Base-by-base conservation (phyloP, 2,329 filamentous ascomycete genomes). In the Sphaerostilbella broomeana region DNA sequence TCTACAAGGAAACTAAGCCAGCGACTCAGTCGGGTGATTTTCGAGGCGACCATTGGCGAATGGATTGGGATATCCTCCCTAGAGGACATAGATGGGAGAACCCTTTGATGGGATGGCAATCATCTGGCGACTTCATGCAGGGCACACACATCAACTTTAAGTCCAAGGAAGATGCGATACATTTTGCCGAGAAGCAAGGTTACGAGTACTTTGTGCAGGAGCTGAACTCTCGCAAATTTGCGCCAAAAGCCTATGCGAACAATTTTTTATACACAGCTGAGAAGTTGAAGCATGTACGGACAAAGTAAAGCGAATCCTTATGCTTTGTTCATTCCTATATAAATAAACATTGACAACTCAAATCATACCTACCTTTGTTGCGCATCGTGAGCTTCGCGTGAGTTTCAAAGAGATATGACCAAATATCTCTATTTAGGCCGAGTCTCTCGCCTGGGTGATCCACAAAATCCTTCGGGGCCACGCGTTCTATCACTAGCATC, bases 151-250 rank as follows among this genome's bases (percentile, higher is more conserved):
- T 98, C 55, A 82, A 82, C 64, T 98, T 98, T 75, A 85, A 85
- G 64, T 75, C 72, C 54, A 97, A 95, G 73, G 88, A 97, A 61
- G 90, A 95, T 53, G 92, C 92, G 49, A 90, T 98, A 56, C 70
- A 74, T 43, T 98, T 98, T 59, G 92, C 94, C 17, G 85, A 97
- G 70, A 98, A 97, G 76, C 92, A 98, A 65, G 92, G 94, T 24
- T 98, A 98, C 61, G 90, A 98, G 62, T 98, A 95, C 67, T 97
- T 92, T 62, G 89, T 98, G 17, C 92, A 97, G 72, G 92, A 97
- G 68, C 90, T 92, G 24, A 94, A 95, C 58, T 78, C 79, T 65
- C 80, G 92, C 59, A 84, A 82, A 58, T 82, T 95, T 54, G 70
- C 79, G 12, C 86, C 88, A 45, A 98, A 98, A 78, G 84, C 86